Evolutionary conservation across 1,284 basidiomycete genomes (phyloP), one percentile per base, ranked within the genome.

Genomic region (Meripilus lineatus): DNA sequence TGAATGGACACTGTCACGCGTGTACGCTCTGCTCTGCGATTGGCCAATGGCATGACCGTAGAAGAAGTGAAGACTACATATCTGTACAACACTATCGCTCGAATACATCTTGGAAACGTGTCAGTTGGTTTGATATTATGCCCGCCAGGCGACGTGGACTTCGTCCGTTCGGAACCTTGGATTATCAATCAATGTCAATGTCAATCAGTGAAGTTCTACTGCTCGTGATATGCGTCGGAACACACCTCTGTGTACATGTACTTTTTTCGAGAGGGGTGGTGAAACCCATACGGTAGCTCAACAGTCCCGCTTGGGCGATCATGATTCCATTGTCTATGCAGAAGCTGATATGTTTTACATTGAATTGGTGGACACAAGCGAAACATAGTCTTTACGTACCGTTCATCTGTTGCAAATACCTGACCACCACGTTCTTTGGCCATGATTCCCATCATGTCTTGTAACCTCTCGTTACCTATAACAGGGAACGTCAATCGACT

Each of bases 261-360:
- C 84, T 93, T 61, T 94, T 81, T 32, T 75, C 65, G 25, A 97
- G 58, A 2, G 85, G 77, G 1, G 92, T 96, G 37, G 67, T 66
- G 51, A 82, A 75, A n/a, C 95, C 95, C 93, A 96, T 98, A 5
- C 96, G 77, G 64, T 83, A 92, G 47, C 86, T 84, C 30, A 99
- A 72, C 38, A 99, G 71, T 21, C 95, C 95, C 2, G 96, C 96
- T 64, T 99, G 96, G 1, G 96, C 96, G 46, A 99, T 99, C 96
- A 99, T 99, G 58, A 99, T 95, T 2, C 96, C 96, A 58, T 99
- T 99, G 66, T 99, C 96, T 50, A 99, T 98, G 65, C 95, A 98
- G 66, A 96, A 98, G 44, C 93, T 95, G 5, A 18, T 34, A 35
- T 41, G 18, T 30, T 30, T 37, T 13, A 38, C 18, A 45, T 14